These are phyloP conservation scores for Schoenoplectus tabernaemontani DNA, from an alignment of 202 grass and related monocot genomes.

Conservation along the genomic window DNA sequence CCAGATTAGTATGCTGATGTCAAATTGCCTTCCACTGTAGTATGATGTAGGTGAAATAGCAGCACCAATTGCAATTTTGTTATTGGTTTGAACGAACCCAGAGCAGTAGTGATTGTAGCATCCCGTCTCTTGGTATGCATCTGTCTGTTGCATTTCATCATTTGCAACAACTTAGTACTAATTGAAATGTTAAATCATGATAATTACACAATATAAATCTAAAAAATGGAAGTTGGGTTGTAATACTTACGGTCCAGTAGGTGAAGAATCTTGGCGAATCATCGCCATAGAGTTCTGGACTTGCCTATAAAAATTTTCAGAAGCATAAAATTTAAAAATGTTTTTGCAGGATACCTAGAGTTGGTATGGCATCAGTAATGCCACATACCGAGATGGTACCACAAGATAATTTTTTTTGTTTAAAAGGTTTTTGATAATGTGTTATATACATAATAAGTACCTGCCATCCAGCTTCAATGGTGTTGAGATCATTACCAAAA, in stretches of 20 bases:
- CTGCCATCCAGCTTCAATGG: constrained; percentile 99
- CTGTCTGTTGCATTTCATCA: constrained; percentile 37
- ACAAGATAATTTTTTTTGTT: not conserved
- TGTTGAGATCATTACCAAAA: constrained; percentile 91
- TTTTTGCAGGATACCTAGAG: not conserved
- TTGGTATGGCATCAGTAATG: not conserved
- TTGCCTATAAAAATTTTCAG: constrained; percentile 36
- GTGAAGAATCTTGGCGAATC: constrained; percentile 81
- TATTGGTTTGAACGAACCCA: constrained; percentile 75
- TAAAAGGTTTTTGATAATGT: not conserved
- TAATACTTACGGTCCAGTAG: constrained; percentile 92
- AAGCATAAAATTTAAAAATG: not conserved
- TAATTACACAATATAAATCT: not conserved
- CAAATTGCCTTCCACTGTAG: constrained; percentile 62
- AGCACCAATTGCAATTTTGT: constrained; percentile 68
- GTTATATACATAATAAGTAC: constrained; percentile 28
- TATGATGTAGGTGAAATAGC: constrained; percentile 65
- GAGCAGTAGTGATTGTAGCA: constrained; percentile 89
- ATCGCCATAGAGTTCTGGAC: constrained; percentile 76
- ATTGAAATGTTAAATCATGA: not conserved
- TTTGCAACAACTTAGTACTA: not conserved
- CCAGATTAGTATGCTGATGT: constrained; percentile 72
- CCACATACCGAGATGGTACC: not conserved
- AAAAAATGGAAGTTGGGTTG: not conserved
- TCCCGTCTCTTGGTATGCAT: constrained; percentile 81